A percentile compares a stretch with the other conserved stretches of the same genome.
Evolutionary conservation across 129 eudicot genomes (phyloP).

Genomic region (Sambucus nigra): DNA sequence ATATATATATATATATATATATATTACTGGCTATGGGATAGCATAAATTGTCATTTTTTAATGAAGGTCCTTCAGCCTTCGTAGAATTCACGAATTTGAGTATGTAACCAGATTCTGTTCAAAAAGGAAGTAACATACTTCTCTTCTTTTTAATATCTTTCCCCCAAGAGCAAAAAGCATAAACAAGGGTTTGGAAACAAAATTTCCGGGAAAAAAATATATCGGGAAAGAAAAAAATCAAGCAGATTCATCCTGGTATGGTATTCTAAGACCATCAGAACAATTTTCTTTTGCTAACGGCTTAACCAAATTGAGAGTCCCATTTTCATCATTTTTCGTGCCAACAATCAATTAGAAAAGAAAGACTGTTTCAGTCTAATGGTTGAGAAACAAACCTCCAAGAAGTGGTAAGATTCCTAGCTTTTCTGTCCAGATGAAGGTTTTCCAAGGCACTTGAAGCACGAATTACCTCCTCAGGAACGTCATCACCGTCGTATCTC

Average conservation of each 20-base stretch:
- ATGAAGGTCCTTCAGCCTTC: too few relatives aligned
- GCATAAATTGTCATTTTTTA: too few relatives aligned
- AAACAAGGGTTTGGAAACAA: too few relatives aligned
- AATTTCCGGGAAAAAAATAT: too few relatives aligned
- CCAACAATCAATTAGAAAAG: background rate
- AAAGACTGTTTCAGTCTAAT: background rate
- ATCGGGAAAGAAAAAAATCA: background rate
- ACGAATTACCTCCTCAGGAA: conserved; percentile 54
- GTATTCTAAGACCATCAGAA: background rate
- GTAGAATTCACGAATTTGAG: too few relatives aligned
- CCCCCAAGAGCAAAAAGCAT: too few relatives aligned
- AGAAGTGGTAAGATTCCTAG: conserved; percentile 68
- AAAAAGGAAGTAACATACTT: too few relatives aligned
- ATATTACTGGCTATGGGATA: too few relatives aligned
- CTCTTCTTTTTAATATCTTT: too few relatives aligned
- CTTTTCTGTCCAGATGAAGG: conserved; percentile 84
- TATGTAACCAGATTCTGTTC: too few relatives aligned
- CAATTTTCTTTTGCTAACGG: background rate
- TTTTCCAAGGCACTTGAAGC: conserved; percentile 81
- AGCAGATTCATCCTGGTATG: background rate
- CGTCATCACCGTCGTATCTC: conserved; percentile 75
- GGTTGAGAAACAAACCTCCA: conserved; percentile 59
- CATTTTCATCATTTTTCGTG: background rate
- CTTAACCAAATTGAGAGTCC: background rate
- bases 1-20: too few relatives aligned